These are phyloP conservation scores for Madurella mycetomatis DNA, from an alignment of 2,329 filamentous ascomycete genomes.

Conservation along the genomic window DNA sequence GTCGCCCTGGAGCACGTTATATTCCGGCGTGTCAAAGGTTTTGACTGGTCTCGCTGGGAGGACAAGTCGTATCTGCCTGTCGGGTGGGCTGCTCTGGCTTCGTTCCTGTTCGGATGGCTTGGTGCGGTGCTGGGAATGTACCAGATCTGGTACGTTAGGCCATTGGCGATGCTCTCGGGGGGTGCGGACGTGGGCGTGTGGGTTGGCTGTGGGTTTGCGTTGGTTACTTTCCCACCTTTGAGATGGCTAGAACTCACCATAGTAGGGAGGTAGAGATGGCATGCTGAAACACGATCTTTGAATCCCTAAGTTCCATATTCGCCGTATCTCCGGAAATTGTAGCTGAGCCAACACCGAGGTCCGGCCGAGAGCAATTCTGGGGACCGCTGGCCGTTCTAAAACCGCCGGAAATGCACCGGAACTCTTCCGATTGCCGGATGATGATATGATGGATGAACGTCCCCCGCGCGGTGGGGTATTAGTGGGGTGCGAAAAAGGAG, in stretches of 20 bases:
- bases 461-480: background rate
- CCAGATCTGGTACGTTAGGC: slow-evolving; percentile 65
- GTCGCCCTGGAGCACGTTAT: slow-evolving; percentile 58
- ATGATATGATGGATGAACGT: background rate
- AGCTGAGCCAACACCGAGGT: background rate
- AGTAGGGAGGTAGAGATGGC: slow-evolving; percentile 5
- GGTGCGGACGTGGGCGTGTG: slow-evolving; percentile 27
- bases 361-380: too few species aligned
- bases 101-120: slow-evolving; percentile 62
- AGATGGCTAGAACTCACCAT: slow-evolving; percentile 24
- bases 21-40: slow-evolving; percentile 49
- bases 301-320: too few species aligned
- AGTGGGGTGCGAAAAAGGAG: background rate
- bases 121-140: slow-evolving; percentile 64
- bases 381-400: background rate
- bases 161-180: slow-evolving; percentile 31
- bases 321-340: too few species aligned
- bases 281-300: too few species aligned
- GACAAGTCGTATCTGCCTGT: slow-evolving; percentile 54
- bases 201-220: slow-evolving; percentile 24
- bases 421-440: background rate
- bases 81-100: slow-evolving; percentile 55
- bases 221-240: slow-evolving; percentile 25
- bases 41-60: slow-evolving; percentile 60
- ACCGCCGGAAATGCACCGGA: background rate